A percentile compares a stretch with the other conserved stretches of the same genome.
Evolutionary conservation across 129 eudicot genomes (phyloP).

Genomic region (Pittosporum tobira): DNA sequence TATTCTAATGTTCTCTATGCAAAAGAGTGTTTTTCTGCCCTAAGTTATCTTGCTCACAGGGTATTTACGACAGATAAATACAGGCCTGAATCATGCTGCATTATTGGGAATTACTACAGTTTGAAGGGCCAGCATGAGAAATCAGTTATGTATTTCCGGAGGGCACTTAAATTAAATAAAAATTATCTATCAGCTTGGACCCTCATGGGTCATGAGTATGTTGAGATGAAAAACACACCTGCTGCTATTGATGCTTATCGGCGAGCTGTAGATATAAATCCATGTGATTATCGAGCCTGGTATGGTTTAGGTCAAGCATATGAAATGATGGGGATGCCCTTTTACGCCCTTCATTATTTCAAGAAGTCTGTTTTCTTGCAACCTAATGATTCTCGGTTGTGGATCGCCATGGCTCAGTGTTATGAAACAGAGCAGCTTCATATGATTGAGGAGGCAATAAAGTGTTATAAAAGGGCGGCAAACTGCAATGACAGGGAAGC

Average conservation of each 20-base stretch:
- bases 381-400: conserved; percentile 77
- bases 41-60: conserved; percentile 75
- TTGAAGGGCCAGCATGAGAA: conserved; percentile 95
- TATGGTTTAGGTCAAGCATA: conserved; percentile 97
- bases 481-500: conserved; percentile 90
- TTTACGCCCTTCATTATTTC: conserved; percentile 81
- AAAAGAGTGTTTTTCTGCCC: conserved; percentile 77
- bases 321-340: conserved; percentile 95
- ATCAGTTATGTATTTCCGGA: conserved; percentile 71
- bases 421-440: conserved; percentile 73
- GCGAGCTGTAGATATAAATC: conserved; percentile 79
- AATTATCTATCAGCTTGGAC: conserved; percentile 96
- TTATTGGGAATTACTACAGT: conserved; percentile 85
- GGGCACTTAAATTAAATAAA: conserved; percentile 79
- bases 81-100: conserved; percentile 94
- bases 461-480: conserved; percentile 79
- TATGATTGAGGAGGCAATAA: conserved; percentile 86
- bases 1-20: conserved; percentile 89
- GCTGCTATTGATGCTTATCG: conserved; percentile 91
- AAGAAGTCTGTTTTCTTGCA: conserved; percentile 74
- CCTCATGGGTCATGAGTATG: conserved; percentile 88
- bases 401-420: conserved; percentile 98
- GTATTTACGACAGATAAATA: conserved; percentile 86
- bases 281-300: conserved; percentile 94
- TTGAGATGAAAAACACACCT: conserved; percentile 90